phyloP scores from a whole-genome alignment of 805 yeast species.

The Candida ficus region DNA sequence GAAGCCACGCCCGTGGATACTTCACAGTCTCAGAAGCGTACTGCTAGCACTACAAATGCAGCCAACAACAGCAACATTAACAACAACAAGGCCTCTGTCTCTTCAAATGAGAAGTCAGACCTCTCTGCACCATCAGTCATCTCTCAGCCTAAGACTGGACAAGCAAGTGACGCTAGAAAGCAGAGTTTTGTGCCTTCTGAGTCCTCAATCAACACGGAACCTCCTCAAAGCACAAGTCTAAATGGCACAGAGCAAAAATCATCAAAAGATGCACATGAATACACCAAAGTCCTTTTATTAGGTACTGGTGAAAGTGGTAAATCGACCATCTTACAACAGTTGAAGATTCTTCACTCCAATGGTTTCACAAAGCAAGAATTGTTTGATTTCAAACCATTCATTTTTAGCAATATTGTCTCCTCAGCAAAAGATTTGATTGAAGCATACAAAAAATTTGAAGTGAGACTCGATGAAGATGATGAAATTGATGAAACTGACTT shows the following conservation, averaged over 20 bases:
- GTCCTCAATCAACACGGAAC: background rate
- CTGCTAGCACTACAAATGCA: background rate
- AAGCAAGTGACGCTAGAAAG: background rate
- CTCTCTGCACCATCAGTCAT: constrained; percentile 1
- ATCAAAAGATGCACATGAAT: constrained; percentile 37
- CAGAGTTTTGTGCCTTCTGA: constrained; percentile 1
- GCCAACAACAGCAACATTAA: background rate
- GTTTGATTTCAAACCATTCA: constrained; percentile 69
- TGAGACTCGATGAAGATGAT: constrained; percentile 28
- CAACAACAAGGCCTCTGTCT: constrained; percentile 3
- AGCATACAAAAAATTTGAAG: constrained; percentile 51
- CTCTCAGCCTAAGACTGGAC: background rate
- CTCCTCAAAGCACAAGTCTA: background rate
- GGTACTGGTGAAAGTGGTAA: constrained; percentile 72
- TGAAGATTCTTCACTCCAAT: constrained; percentile 35
- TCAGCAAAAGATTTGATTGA: constrained; percentile 66
- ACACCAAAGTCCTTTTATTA: constrained; percentile 62
- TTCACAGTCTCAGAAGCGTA: background rate
- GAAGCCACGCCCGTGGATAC: background rate
- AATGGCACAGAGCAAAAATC: constrained; percentile 1
- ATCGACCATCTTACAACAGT: constrained; percentile 41
- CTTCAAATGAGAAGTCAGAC: constrained; percentile 10
- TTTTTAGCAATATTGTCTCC: constrained; percentile 71
- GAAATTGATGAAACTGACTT: constrained; percentile 28
- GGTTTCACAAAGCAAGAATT: constrained; percentile 53